Evolutionary conservation across 495 filamentous ascomycete genomes (phyloP).

Genomic region (Hypoxylon lienhwacheense): DNA sequence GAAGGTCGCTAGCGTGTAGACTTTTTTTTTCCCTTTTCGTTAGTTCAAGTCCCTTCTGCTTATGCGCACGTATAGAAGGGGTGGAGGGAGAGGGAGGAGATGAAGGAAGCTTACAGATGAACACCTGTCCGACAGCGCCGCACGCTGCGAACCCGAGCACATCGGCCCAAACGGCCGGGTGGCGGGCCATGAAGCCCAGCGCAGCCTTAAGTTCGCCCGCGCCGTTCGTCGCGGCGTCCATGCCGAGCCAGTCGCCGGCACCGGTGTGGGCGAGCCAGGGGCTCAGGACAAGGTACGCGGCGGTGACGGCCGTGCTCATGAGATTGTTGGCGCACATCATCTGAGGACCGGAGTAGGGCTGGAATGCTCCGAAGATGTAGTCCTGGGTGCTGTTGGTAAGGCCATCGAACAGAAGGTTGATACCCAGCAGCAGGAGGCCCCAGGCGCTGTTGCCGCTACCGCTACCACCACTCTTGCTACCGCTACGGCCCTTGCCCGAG

Average conservation of each 20-base stretch:
- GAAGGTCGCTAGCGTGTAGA: slow-evolving; percentile 91
- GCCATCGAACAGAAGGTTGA: slow-evolving; percentile 94
- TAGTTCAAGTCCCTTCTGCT: background rate
- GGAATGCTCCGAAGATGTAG: slow-evolving; percentile 81
- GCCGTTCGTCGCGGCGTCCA: slow-evolving; percentile 58
- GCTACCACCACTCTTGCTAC: slow-evolving; percentile 46
- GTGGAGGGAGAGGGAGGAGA: background rate
- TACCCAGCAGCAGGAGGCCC: slow-evolving; percentile 81
- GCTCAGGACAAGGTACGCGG: slow-evolving; percentile 70
- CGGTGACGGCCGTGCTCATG: slow-evolving; percentile 73
- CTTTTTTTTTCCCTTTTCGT: slow-evolving; percentile 41
- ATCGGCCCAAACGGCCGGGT: slow-evolving; percentile 80
- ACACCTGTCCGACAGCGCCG: slow-evolving; percentile 91
- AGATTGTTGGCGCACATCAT: slow-evolving; percentile 99
- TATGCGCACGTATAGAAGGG: background rate
- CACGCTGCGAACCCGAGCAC: slow-evolving; percentile 90
- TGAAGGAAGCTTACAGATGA: slow-evolving; percentile 69
- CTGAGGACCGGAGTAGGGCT: slow-evolving; percentile 83
- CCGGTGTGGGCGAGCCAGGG: slow-evolving; percentile 73
- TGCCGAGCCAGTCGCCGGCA: slow-evolving; percentile 65
- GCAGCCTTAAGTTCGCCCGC: slow-evolving; percentile 74
- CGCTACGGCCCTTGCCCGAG: slow-evolving; percentile 61
- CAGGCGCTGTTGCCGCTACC: slow-evolving; percentile 59
- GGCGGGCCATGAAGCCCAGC: slow-evolving; percentile 72
- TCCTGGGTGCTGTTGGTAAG: slow-evolving; percentile 97